Base-by-base conservation (phyloP, 371 early-diverging fungal species). In the Mortierella polycephala region DNA sequence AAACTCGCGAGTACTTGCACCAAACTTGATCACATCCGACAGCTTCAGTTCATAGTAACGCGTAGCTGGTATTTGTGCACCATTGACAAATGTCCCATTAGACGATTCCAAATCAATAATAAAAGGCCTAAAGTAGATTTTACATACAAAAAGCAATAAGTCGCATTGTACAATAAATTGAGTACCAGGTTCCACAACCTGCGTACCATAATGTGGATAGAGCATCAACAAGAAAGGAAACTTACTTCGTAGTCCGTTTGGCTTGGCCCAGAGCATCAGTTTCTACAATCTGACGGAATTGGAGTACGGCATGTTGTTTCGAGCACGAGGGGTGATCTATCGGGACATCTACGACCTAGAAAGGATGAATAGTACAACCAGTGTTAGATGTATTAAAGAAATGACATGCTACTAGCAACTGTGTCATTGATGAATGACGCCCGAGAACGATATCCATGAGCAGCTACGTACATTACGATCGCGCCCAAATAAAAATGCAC, bases 91-190 rank as follows among this genome's bases (percentile, higher is more conserved):
- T 0, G 96, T 96, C 14, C 96, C 97, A 75, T 97, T 97, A 5
- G 96, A 88, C 12, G 96, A 93, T 53, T 94, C 94, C 47, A 98
- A 84, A 74, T 98, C 98, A 58, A 98, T 96, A n/a, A 98, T 82
- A 75, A 95, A 98, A 11, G 96, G 97, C 60, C 94, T 93, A 58
- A 39, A 42, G 42, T 30, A 30, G 30, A 30, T 30, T 30, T 30
- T 30, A 30, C 30, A 45, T 39, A 45, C 44, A 50, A 23, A 1
- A 20, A 30, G 30, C 30, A 30, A 30, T 30, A 30, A 30, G 4
- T 30, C 30, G 30, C 30, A 30, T 30, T 30, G 30, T 2, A 30
- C 30, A 30, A 30, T 30, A 4, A 4, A 30, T 30, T 30, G 30
- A 30, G 30, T 4, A 30, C 30, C 30, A 30, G 30, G 30, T 2